Evolutionary conservation across 1,139 yeast genomes (phyloP), one percentile per base, ranked within the genome.

Genomic region (Hemisphaericaspora xylofermentans): DNA sequence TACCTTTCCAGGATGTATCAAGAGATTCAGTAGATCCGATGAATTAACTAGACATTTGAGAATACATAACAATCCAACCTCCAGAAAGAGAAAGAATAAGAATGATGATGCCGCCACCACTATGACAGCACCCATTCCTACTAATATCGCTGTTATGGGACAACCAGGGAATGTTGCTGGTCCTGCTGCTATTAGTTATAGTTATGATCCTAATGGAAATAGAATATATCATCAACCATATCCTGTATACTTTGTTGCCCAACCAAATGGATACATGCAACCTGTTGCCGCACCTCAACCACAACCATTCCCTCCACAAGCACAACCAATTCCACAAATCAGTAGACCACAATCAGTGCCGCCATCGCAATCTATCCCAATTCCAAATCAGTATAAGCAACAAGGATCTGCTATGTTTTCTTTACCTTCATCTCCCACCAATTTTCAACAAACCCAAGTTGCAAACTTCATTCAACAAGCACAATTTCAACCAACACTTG

Each of bases 21-120:
- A 91, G 63, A 78, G 86, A 45, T 91, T 91, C 57, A 82, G 93
- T 40, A 73, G 98, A 44, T 80, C 89, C 37, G 98, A 91, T 61
- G 98, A 91, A 64, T 71, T 91, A 46, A 91, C 96, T 25, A 74
- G 98, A 52, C 98, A 91, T 61, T 73, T 85, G 36, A 72, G 96
- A 49, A 91, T 89, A 43, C 98, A 91, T 61, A 80, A 85, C 16
- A 86, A 87, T 57, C 93, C 93, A 18, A 81, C 74, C 64, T 76
- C 78, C 33, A 71, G 91, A 47, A 70, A 88, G 49, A 78, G 80
- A 45, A 74, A 76, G 54, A 69, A 65, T 22, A 38, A 36, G 15
- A 18, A 22, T 26, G 34, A 31, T 18, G 31, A 30, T 12, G 31
- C 12, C 13, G 35, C 26, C 12, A 13, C 13, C n/a, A 21, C n/a